A percentile compares a stretch with the other conserved stretches of the same genome.
Conservation (phyloP, 2,329 filamentous ascomycete genomes). For the Epicoccum nigrum region DNA sequence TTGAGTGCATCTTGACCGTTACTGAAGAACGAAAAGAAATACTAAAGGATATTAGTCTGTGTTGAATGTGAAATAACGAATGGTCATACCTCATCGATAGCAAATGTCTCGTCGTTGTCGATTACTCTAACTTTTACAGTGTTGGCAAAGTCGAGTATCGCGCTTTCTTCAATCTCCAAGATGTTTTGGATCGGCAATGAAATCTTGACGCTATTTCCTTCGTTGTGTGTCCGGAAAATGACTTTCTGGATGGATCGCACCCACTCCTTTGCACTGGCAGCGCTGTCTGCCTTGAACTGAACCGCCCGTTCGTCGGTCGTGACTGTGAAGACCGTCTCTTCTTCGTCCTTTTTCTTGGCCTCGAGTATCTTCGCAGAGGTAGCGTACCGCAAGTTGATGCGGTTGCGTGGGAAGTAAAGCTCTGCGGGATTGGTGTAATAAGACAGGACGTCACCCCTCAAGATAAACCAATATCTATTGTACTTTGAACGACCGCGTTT, state of each 20-base stretch:
- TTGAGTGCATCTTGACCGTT: slow-evolving; percentile 83
- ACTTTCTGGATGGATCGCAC: slow-evolving; percentile 91
- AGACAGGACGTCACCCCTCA: slow-evolving; percentile 89
- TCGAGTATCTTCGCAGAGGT: slow-evolving; percentile 83
- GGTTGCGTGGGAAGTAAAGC: slow-evolving; percentile 88
- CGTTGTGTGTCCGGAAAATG: slow-evolving; percentile 94
- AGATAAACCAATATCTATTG: slow-evolving; percentile 88
- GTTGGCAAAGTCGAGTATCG: slow-evolving; percentile 88
- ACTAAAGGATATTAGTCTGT: slow-evolving; percentile 57
- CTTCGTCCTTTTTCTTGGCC: slow-evolving; percentile 70
- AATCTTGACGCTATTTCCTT: slow-evolving; percentile 96
- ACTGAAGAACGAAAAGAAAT: slow-evolving; percentile 96
- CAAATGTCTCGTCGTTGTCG: slow-evolving; percentile 92
- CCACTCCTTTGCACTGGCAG: slow-evolving; percentile 91
- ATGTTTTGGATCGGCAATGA: slow-evolving; percentile 87
- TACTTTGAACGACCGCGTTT: slow-evolving; percentile 92
- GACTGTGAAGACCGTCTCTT: slow-evolving; percentile 77
- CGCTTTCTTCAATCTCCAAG: slow-evolving; percentile 89
- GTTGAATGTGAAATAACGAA: background rate
- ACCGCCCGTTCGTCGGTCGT: slow-evolving; percentile 83
- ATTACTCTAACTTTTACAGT: slow-evolving; percentile 93
- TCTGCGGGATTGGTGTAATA: slow-evolving; percentile 87
- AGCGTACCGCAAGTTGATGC: slow-evolving; percentile 89
- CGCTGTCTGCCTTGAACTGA: slow-evolving; percentile 87
- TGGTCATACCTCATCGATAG: slow-evolving; percentile 82